Percentiles rank a stretch among this genome's conserved stretches.
Evolutionary conservation across 352 stramenopile species (phyloP).

Genomic region (Paralagenidium karlingii): DNA sequence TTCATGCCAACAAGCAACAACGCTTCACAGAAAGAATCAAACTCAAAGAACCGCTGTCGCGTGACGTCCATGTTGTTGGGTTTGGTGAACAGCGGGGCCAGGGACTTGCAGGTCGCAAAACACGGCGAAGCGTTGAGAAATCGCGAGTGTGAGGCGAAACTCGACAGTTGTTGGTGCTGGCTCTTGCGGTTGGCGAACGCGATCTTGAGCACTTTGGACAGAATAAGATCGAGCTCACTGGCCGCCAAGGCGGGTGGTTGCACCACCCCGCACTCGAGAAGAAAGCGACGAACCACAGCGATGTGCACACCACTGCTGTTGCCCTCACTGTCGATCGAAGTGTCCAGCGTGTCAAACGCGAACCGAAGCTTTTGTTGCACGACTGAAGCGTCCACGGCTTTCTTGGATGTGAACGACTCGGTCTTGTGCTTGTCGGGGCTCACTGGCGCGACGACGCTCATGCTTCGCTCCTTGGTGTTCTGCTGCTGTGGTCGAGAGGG

Average conservation of each 20-base stretch:
- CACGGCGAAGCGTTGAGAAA: no score
- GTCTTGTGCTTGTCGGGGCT: not conserved
- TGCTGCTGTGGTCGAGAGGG: constrained; percentile 5
- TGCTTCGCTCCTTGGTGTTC: not conserved
- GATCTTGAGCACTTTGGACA: constrained; percentile 44
- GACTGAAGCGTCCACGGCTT: constrained; percentile 2
- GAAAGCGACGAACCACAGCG: constrained; percentile 47
- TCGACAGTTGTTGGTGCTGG: constrained; percentile 34
- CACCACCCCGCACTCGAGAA: constrained; percentile 45
- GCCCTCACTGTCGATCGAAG: constrained; percentile 26
- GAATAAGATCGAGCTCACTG: constrained; percentile 53
- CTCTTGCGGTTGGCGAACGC: constrained; percentile 34
- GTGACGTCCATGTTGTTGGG: constrained; percentile 15
- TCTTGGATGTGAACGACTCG: constrained; percentile 11
- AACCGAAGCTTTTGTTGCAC: constrained; percentile 18
- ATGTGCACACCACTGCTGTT: constrained; percentile 46
- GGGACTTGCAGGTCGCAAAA: no score
- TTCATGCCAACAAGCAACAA: constrained; percentile 50
- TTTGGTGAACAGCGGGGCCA: no score
- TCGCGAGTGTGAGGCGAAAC: no score
- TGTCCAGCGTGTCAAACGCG: constrained; percentile 36
- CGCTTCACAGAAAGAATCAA: constrained; percentile 56
- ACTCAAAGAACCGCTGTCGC: constrained; percentile 49
- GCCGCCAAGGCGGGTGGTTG: constrained; percentile 30
- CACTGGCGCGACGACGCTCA: not conserved